Conservation (phyloP, 768 basidiomycete genomes). For the Rhodotorula kratochvilovae region DNA sequence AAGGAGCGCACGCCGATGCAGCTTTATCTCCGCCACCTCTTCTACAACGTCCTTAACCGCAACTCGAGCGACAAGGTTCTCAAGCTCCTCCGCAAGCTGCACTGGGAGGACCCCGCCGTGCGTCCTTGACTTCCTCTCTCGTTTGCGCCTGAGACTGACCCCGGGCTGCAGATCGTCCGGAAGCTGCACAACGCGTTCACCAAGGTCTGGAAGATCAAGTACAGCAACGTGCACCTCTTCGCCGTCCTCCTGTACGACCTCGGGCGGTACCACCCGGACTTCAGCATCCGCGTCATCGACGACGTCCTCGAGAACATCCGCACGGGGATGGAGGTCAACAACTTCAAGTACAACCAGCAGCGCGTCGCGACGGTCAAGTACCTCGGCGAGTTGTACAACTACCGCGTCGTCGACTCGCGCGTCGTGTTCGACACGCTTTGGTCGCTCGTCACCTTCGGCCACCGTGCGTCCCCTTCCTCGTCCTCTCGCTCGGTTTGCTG, state of each 20-base stretch:
- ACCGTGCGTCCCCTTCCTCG: conserved; percentile 62
- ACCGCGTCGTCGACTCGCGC: conserved; percentile 78
- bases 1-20: conserved; percentile 82
- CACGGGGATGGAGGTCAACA: conserved; percentile 82
- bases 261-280: conserved; percentile 84
- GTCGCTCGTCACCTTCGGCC: conserved; percentile 91
- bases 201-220: conserved; percentile 98
- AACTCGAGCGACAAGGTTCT: conserved; percentile 94
- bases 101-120: conserved; percentile 76
- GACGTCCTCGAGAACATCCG: conserved; percentile 91
- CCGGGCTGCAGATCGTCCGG: conserved; percentile 52
- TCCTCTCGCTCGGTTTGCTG: background rate
- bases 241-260: conserved; percentile 95
- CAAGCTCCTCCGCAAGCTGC: conserved; percentile 82
- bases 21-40: conserved; percentile 89
- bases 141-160: background rate
- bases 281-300: conserved; percentile 81
- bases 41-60: conserved; percentile 86
- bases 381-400: conserved; percentile 95
- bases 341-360: conserved; percentile 91
- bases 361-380: conserved; percentile 88
- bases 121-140: conserved; percentile 10
- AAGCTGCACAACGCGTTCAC: conserved; percentile 83
- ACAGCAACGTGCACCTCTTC: conserved; percentile 75
- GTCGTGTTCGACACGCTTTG: conserved; percentile 91